Conservation (phyloP, 2,329 filamentous ascomycete genomes). For the Arthrobotrys musiformis region DNA sequence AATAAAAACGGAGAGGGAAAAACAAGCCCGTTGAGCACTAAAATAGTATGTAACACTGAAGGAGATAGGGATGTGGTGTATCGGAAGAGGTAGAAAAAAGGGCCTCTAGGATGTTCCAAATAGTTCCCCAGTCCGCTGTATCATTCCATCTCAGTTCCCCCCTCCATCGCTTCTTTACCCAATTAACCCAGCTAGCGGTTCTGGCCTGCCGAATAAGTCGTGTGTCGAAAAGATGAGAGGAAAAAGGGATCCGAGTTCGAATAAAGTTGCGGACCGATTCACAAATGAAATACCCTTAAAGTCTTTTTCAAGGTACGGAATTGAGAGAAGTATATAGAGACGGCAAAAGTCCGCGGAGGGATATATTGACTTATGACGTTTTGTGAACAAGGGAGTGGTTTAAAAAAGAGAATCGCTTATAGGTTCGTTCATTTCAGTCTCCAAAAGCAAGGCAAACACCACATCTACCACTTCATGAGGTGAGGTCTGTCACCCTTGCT, state of each 20-base stretch:
- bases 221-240: background rate
- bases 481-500: slow-evolving; percentile 99
- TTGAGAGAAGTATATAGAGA: slow-evolving; percentile 41
- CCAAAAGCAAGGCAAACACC: slow-evolving; percentile 7
- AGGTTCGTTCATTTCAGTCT: slow-evolving; percentile 47
- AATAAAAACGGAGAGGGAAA: slow-evolving; percentile 35
- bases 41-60: slow-evolving; percentile 57
- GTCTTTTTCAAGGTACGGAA: slow-evolving; percentile 40
- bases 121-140: background rate
- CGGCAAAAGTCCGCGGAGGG: slow-evolving; percentile 45
- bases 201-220: slow-evolving; percentile 36
- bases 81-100: slow-evolving; percentile 10
- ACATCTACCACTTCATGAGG: slow-evolving; percentile 97
- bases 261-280: slow-evolving; percentile 26
- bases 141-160: background rate
- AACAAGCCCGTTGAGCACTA: slow-evolving; percentile 52
- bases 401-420: slow-evolving; percentile 53
- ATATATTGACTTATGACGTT: slow-evolving; percentile 55
- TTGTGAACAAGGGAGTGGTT: slow-evolving; percentile 36
- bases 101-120: background rate
- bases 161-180: slow-evolving; percentile 1
- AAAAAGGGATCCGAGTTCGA: slow-evolving; percentile 23
- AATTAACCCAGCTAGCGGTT: slow-evolving; percentile 29
- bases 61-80: slow-evolving; percentile 33
- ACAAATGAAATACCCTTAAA: slow-evolving; percentile 43